Evolutionary conservation across 2,329 filamentous ascomycete genomes (phyloP).

Genomic region (Aspergillus sp.): DNA sequence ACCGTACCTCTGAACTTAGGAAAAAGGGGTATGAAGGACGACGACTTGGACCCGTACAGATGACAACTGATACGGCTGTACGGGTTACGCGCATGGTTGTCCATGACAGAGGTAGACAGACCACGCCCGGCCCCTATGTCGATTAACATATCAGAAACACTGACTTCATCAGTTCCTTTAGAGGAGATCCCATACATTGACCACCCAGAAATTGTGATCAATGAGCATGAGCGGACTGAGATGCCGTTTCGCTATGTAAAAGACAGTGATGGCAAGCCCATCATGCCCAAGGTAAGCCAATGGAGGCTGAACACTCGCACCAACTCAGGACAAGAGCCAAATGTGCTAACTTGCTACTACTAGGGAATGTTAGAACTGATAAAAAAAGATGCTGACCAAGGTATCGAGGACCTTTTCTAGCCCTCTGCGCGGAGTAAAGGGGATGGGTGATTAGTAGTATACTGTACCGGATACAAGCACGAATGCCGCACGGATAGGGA

Average conservation of each 20-base stretch:
- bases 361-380: constrained; percentile 95
- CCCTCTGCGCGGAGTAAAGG: not conserved
- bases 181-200: constrained; percentile 80
- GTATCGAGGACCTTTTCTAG: constrained; percentile 79
- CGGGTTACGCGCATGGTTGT: constrained; percentile 88
- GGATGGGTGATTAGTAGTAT: not conserved
- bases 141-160: not conserved
- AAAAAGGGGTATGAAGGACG: constrained; percentile 90
- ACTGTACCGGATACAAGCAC: not conserved
- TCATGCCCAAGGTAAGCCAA: constrained; percentile 82
- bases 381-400: constrained; percentile 89
- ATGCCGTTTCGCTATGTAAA: constrained; percentile 98
- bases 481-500: not conserved
- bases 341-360: constrained; percentile 8
- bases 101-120: constrained; percentile 68
- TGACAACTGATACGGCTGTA: constrained; percentile 98
- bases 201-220: constrained; percentile 84
- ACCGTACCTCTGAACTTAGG: constrained; percentile 91
- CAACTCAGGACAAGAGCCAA: constrained; percentile 1
- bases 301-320: not conserved
- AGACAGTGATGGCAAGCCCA: constrained; percentile 69
- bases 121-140: not conserved
- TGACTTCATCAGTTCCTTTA: constrained; percentile 61
- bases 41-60: constrained; percentile 86
- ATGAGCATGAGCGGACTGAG: constrained; percentile 87